Conservation (phyloP, 2,329 filamentous ascomycete genomes). For the Fusarium falciforme region DNA sequence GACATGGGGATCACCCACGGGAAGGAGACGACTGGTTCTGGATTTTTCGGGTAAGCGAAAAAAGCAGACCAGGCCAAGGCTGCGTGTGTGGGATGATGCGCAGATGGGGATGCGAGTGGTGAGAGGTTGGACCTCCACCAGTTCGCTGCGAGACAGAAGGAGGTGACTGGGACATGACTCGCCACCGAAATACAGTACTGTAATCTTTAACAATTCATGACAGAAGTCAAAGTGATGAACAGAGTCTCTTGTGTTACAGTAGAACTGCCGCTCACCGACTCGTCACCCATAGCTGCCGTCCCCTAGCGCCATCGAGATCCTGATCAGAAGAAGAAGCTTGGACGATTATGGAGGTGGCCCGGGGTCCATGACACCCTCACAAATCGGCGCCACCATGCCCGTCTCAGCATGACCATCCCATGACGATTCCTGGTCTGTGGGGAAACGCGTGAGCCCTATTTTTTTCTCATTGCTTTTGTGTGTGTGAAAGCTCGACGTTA, state of each 20-base stretch:
- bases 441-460: constrained; percentile 43
- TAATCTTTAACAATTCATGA: background rate
- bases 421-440: constrained; percentile 38
- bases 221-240: too few relatives aligned
- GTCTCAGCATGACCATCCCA: constrained; percentile 13
- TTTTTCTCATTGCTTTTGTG: background rate
- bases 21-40: constrained; percentile 2
- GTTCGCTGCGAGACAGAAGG: constrained; percentile 19
- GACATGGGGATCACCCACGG: constrained; percentile 6
- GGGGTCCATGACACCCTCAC: constrained; percentile 32
- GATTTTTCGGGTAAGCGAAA: background rate
- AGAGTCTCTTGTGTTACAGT: background rate
- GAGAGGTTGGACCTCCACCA: constrained; percentile 24
- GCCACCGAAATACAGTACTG: background rate
- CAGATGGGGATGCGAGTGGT: background rate
- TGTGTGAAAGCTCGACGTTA: background rate
- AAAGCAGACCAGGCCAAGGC: constrained; percentile 5
- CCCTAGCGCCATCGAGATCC: constrained; percentile 29
- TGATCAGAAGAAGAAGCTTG: background rate
- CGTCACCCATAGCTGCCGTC: constrained; percentile 12
- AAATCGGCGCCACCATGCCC: background rate
- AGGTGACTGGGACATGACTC: background rate
- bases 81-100: constrained; percentile 28
- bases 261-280: constrained; percentile 34
- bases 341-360: background rate